These are phyloP conservation scores for Leccinum laetum DNA, from an alignment of 1,284 basidiomycete species.

Conservation along the genomic window DNA sequence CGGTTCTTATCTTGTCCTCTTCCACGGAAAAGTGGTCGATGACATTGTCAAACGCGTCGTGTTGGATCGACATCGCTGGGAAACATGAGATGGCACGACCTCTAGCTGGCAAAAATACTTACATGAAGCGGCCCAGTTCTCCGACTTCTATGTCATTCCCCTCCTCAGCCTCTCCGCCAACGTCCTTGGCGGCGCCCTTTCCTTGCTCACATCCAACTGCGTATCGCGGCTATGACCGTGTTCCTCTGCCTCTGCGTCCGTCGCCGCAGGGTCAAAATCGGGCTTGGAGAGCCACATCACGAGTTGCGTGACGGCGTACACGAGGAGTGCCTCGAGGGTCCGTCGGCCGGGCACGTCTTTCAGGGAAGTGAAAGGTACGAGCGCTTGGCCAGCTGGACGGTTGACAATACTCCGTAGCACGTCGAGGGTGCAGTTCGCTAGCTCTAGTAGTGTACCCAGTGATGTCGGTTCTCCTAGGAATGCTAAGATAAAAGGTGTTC, in stretches of 20 bases:
- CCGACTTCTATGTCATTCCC: constrained; percentile 29
- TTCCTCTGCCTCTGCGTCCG: constrained; percentile 46
- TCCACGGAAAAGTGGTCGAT: constrained; percentile 75
- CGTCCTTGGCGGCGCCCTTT: constrained; percentile 40
- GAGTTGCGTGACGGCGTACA: constrained; percentile 80
- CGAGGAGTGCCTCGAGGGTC: constrained; percentile 67
- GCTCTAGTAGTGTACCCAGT: constrained; percentile 75
- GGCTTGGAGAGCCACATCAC: constrained; percentile 73
- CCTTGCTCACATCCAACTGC: constrained; percentile 35
- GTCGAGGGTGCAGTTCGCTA: constrained; percentile 73
- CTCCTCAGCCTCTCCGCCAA: constrained; percentile 65
- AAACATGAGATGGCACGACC: constrained; percentile 10
- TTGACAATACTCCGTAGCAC: constrained; percentile 61
- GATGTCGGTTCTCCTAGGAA: constrained; percentile 74
- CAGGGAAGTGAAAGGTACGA: constrained; percentile 39
- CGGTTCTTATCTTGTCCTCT: constrained; percentile 83
- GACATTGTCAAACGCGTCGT: constrained; percentile 72
- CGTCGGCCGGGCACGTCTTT: constrained; percentile 49
- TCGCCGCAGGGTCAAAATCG: constrained; percentile 48
- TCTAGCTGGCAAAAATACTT: too few relatives aligned
- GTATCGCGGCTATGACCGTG: constrained; percentile 5
- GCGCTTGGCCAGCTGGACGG: constrained; percentile 53
- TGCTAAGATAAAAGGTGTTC: constrained; percentile 45
- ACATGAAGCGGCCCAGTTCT: too few relatives aligned
- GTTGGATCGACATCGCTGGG: constrained; percentile 73